phyloP scores from a whole-genome alignment of 345 rosid genomes.

The Syzygium grande region DNA sequence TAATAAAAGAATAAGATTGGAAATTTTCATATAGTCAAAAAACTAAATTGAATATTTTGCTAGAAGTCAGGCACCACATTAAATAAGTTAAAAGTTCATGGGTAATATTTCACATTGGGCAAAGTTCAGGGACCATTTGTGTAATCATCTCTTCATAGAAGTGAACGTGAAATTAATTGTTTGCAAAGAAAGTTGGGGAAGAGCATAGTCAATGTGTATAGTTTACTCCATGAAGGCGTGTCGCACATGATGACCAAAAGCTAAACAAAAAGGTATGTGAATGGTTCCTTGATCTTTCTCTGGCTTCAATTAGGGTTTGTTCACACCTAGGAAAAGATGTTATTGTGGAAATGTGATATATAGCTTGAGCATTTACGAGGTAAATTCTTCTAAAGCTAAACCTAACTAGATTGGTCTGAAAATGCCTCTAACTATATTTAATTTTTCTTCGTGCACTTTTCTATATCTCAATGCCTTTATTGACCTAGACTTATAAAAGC shows the following conservation, averaged over 20 bases:
- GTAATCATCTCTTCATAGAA: not conserved
- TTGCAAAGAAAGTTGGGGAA: not conserved
- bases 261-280: not conserved
- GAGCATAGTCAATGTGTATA: not conserved
- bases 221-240: not conserved
- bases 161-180: not conserved
- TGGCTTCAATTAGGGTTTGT: not conserved
- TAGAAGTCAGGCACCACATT: not conserved
- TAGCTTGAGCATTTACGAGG: not conserved
- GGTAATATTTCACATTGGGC: not conserved
- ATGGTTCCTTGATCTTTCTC: not conserved
- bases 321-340: not conserved
- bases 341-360: not conserved
- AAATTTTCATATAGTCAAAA: not conserved
- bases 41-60: not conserved
- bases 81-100: too few species aligned
- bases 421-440: not conserved
- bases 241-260: not conserved
- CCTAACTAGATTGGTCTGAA: not conserved
- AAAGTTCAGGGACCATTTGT: not conserved
- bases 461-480: not conserved
- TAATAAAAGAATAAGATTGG: not conserved
- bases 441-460: not conserved
- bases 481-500: not conserved
- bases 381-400: not conserved